Conservation (phyloP, 768 basidiomycete genomes). For the Russula emetica region DNA sequence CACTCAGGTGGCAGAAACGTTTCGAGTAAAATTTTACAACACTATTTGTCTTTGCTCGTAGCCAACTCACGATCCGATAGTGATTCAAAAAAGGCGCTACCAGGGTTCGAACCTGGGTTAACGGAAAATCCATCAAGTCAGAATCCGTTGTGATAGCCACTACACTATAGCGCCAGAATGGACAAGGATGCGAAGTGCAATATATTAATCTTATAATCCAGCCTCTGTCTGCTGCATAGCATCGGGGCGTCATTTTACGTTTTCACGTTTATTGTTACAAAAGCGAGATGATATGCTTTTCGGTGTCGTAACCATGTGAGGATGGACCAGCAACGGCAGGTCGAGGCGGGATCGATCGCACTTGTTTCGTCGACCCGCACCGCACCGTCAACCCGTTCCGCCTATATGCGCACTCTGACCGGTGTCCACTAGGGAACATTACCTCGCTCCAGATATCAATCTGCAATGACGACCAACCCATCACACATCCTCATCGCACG, state of each 20-base stretch:
- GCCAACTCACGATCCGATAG: too few relatives aligned
- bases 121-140: conserved; percentile 35
- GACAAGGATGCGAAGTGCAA: background rate
- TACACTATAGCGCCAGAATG: conserved; percentile 38
- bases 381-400: background rate
- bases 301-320: background rate
- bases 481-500: conserved; percentile 87
- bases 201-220: background rate
- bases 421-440: background rate
- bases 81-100: conserved; percentile 36
- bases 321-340: background rate
- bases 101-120: conserved; percentile 48
- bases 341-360: background rate
- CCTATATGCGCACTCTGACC: background rate
- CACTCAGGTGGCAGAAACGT: too few relatives aligned
- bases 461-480: conserved; percentile 63
- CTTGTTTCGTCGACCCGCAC: too few relatives aligned
- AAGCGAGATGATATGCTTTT: background rate
- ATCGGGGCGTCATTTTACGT: too few relatives aligned
- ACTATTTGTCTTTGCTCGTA: too few relatives aligned
- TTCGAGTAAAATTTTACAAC: too few relatives aligned
- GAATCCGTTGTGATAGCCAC: conserved; percentile 44
- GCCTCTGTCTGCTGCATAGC: too few relatives aligned
- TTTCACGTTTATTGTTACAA: too few relatives aligned
- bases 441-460: background rate